A percentile compares a stretch with the other conserved stretches of the same genome.
These are phyloP conservation scores for Talaromyces marneffei DNA, from an alignment of 2,329 filamentous ascomycete species.

Conservation along the genomic window DNA sequence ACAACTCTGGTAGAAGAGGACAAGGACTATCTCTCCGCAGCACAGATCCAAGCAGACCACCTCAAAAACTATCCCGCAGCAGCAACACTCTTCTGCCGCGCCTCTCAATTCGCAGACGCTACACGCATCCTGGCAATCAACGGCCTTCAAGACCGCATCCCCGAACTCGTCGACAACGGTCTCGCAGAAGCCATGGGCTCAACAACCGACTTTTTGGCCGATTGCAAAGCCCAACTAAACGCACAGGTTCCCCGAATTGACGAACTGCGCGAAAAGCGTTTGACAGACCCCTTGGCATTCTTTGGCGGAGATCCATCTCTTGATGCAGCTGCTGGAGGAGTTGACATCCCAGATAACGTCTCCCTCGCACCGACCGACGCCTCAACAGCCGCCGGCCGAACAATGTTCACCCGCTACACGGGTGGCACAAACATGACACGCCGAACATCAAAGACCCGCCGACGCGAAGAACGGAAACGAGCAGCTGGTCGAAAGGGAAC, in stretches of 20 bases:
- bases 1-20: slow-evolving; percentile 70
- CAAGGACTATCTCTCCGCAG: slow-evolving; percentile 76
- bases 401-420: slow-evolving; percentile 88
- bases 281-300: slow-evolving; percentile 79
- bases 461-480: slow-evolving; percentile 88
- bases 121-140: slow-evolving; percentile 66
- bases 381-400: slow-evolving; percentile 69
- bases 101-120: slow-evolving; percentile 83
- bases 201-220: slow-evolving; percentile 85
- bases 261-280: slow-evolving; percentile 75
- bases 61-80: slow-evolving; percentile 65
- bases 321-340: slow-evolving; percentile 47
- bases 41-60: slow-evolving; percentile 75
- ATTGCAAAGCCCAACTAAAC: slow-evolving; percentile 78
- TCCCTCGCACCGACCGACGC: slow-evolving; percentile 82
- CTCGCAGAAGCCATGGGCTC: slow-evolving; percentile 74
- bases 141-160: slow-evolving; percentile 57
- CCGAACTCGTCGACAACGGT: slow-evolving; percentile 65
- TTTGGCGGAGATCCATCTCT: slow-evolving; percentile 68
- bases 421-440: slow-evolving; percentile 57
- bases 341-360: slow-evolving; percentile 82
- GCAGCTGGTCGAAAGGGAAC: slow-evolving; percentile 93
- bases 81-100: slow-evolving; percentile 75
- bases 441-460: slow-evolving; percentile 79
- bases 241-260: slow-evolving; percentile 80